Conservation (phyloP, 2,329 filamentous ascomycete genomes). For the Pseudopithomyces chartarum region DNA sequence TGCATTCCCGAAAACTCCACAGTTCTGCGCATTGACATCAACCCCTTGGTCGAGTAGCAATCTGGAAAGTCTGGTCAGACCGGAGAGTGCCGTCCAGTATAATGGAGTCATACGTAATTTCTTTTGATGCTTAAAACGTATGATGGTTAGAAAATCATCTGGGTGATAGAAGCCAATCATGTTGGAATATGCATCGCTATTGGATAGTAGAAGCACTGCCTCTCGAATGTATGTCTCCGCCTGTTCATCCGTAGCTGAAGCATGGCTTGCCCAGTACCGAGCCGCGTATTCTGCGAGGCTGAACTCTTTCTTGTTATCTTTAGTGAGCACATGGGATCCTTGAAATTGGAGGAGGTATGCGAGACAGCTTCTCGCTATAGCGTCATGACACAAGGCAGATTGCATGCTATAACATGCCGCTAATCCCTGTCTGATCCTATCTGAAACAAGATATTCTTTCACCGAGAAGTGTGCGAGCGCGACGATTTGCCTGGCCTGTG, state of each 20-base stretch:
- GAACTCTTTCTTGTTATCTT: slow-evolving; percentile 2
- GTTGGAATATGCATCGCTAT: slow-evolving; percentile 21
- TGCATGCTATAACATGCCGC: slow-evolving; percentile 16
- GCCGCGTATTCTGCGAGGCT: slow-evolving; percentile 23
- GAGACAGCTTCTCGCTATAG: slow-evolving; percentile 21
- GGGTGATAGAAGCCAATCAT: slow-evolving; percentile 27
- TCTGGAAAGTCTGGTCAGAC: not conserved
- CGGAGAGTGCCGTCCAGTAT: not conserved
- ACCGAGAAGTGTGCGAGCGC: slow-evolving; percentile 34
- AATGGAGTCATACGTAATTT: slow-evolving; percentile 9
- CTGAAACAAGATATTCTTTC: slow-evolving; percentile 31
- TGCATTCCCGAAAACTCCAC: too few relatives aligned
- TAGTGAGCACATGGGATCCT: not conserved
- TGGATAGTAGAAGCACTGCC: slow-evolving; percentile 17
- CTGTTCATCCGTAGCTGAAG: not conserved
- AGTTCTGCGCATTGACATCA: too few relatives aligned
- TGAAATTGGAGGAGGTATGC: slow-evolving; percentile 23
- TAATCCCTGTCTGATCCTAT: slow-evolving; percentile 8
- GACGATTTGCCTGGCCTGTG: not conserved
- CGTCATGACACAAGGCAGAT: slow-evolving; percentile 9
- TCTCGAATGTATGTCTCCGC: not conserved
- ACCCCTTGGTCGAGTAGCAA: too few relatives aligned
- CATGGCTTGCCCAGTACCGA: slow-evolving; percentile 21
- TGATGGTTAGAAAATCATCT: slow-evolving; percentile 9
- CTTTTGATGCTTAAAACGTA: slow-evolving; percentile 2